Conservation (phyloP, 2,329 filamentous ascomycete genomes). For the Pseudogymnoascus sp. region DNA sequence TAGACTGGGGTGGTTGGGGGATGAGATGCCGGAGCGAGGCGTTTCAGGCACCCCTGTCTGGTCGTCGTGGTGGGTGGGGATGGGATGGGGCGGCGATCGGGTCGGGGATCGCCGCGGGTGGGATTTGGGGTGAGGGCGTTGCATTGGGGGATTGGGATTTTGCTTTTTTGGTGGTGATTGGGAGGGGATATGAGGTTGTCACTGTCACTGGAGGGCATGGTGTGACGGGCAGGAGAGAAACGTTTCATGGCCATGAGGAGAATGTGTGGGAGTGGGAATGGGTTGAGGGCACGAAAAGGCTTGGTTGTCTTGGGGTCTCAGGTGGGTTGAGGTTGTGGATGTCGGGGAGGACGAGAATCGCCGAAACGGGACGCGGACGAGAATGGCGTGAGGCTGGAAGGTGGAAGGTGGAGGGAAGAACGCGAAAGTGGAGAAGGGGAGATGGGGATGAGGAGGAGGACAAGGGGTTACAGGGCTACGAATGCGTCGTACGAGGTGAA, state of each 20-base stretch:
- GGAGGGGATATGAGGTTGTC: not conserved
- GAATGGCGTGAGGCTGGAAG: not conserved
- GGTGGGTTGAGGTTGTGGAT: not conserved
- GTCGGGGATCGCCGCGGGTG: not conserved
- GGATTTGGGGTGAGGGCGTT: not conserved
- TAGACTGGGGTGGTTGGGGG: not conserved
- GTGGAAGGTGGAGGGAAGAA: not conserved
- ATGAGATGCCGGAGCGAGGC: not conserved
- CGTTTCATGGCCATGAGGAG: not conserved
- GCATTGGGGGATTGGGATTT: not conserved
- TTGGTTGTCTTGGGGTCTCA: slow-evolving; percentile 2
- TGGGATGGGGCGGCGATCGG: slow-evolving; percentile 1
- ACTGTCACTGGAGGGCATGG: not conserved
- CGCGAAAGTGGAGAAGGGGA: not conserved
- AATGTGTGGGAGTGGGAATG: not conserved
- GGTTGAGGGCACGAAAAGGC: not conserved
- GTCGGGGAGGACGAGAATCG: not conserved
- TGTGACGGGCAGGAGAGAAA: not conserved
- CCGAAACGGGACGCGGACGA: not conserved
- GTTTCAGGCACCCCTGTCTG: not conserved
- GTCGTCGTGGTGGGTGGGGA: not conserved
- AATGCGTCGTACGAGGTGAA: not conserved
- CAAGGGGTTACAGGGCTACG: not conserved
- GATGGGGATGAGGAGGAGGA: not conserved
- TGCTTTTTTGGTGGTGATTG: not conserved